These are phyloP conservation scores for Venturia effusa DNA, from an alignment of 2,329 filamentous ascomycete species.

Conservation along the genomic window DNA sequence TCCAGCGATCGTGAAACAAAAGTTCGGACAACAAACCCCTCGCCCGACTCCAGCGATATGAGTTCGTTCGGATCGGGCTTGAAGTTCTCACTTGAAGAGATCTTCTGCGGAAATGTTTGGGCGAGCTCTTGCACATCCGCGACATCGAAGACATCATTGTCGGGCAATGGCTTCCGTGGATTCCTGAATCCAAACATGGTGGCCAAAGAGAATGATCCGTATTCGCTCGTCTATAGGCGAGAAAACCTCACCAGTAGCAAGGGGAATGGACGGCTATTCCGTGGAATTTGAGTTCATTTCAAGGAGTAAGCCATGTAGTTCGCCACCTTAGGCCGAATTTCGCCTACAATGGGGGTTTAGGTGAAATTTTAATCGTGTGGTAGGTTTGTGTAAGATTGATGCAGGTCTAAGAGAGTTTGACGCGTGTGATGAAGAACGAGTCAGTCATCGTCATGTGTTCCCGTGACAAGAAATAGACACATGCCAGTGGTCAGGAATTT, in stretches of 20 bases:
- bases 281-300: too few species aligned
- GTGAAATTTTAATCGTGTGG: not conserved
- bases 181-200: not conserved
- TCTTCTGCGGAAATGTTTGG: slow-evolving; percentile 1
- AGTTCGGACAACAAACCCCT: slow-evolving; percentile 2
- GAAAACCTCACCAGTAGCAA: too few species aligned
- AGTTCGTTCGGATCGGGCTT: not conserved
- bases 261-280: too few species aligned
- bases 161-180: not conserved
- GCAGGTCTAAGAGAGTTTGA: not conserved
- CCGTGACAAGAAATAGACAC: not conserved
- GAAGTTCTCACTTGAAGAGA: not conserved
- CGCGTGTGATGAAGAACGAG: not conserved
- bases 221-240: not conserved
- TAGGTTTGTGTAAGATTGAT: not conserved
- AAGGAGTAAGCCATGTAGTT: too few species aligned
- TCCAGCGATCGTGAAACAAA: not conserved
- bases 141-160: slow-evolving; percentile 8
- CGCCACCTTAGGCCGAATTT: too few species aligned
- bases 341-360: too few species aligned
- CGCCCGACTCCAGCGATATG: not conserved
- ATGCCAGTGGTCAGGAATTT: too few species aligned
- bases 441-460: not conserved
- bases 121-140: not conserved
- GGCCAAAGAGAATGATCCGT: not conserved